Percentiles rank a stretch among this genome's conserved stretches.
Evolutionary conservation across 768 basidiomycete genomes (phyloP).

Genomic region (Lentinula raphanica): DNA sequence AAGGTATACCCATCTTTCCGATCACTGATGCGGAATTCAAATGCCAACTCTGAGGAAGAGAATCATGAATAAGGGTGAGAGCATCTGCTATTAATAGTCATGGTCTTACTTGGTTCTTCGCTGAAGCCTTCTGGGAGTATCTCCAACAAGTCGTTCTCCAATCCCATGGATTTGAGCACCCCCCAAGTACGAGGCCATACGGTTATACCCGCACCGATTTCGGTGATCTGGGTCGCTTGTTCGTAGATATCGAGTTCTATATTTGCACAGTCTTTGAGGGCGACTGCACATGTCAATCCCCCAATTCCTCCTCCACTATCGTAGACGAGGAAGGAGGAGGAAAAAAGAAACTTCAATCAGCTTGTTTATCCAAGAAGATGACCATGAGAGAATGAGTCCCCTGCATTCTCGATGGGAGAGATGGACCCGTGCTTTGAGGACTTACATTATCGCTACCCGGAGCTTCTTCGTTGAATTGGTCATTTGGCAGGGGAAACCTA

Average conservation of each 20-base stretch:
- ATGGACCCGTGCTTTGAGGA: no score
- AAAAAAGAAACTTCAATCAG: no score
- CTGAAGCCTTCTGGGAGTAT: constrained; percentile 12
- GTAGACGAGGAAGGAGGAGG: background rate
- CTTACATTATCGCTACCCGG: constrained; percentile 14
- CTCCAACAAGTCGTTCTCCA: constrained; percentile 23
- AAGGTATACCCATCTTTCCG: constrained; percentile 24
- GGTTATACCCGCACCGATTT: constrained; percentile 40
- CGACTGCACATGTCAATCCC: constrained; percentile 32
- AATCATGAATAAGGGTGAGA: constrained; percentile 4
- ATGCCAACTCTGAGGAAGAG: constrained; percentile 17
- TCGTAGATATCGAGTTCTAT: constrained; percentile 39
- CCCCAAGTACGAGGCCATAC: constrained; percentile 36
- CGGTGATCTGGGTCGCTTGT: constrained; percentile 30
- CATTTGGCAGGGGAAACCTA: background rate
- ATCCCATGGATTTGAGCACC: constrained; percentile 31
- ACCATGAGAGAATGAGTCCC: background rate
- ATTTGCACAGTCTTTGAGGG: constrained; percentile 18
- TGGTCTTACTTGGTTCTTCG: constrained; percentile 16
- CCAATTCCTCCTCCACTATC: constrained; percentile 38
- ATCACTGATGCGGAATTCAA: constrained; percentile 28
- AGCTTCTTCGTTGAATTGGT: background rate
- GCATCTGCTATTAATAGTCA: background rate
- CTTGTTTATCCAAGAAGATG: background rate
- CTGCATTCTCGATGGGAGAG: background rate